Conservation (phyloP, 2,329 filamentous ascomycete species). For the Fusarium newnesense region DNA sequence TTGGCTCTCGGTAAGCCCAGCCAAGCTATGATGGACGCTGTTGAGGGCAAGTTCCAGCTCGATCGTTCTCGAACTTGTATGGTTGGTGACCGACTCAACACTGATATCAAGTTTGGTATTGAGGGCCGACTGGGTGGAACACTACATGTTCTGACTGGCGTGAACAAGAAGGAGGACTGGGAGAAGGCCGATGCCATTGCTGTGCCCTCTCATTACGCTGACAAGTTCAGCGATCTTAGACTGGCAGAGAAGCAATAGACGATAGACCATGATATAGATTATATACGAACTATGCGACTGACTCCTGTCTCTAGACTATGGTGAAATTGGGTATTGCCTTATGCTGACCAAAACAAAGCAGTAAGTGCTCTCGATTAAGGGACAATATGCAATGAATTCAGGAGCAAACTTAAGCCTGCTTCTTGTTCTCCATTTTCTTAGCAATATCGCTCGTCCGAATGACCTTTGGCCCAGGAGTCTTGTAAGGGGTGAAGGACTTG, state of each 20-base stretch:
- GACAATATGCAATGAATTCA: background rate
- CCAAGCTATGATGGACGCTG: constrained; percentile 99
- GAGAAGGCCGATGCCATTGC: constrained; percentile 74
- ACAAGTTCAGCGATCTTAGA: constrained; percentile 81
- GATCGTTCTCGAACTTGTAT: constrained; percentile 89
- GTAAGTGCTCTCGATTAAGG: background rate
- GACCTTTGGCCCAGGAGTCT: constrained; percentile 56
- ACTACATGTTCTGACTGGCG: constrained; percentile 89
- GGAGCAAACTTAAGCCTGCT: constrained; percentile 30
- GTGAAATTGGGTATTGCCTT: background rate
- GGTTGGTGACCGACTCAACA: constrained; percentile 93
- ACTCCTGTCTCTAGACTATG: background rate
- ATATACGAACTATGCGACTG: constrained; percentile 31
- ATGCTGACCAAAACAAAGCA: background rate
- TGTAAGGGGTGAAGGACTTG: constrained; percentile 57
- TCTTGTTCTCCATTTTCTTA: constrained; percentile 56
- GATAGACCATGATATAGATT: constrained; percentile 26
- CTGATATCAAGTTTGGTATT: constrained; percentile 94
- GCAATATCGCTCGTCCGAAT: constrained; percentile 63
- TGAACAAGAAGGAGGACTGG: constrained; percentile 86
- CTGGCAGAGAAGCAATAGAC: constrained; percentile 37
- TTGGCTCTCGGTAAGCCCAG: constrained; percentile 91
- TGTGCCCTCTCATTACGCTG: constrained; percentile 84
- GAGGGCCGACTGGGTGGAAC: constrained; percentile 92
- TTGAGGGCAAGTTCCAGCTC: constrained; percentile 94